Evolutionary conservation across 768 basidiomycete genomes (phyloP).

Genomic region (Lactarius tabidus): DNA sequence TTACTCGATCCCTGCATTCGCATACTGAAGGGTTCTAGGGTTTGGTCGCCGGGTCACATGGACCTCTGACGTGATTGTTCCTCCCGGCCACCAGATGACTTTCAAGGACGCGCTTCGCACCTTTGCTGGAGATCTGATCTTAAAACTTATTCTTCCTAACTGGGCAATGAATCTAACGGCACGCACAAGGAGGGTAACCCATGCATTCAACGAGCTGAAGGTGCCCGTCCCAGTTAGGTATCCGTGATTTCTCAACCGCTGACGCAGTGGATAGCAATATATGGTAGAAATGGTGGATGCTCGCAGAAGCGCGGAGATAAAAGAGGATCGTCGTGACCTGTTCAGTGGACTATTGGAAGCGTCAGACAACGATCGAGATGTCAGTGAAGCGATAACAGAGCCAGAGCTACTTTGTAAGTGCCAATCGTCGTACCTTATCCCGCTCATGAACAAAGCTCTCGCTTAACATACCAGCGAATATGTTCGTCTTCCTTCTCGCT

Average conservation of each 20-base stretch:
- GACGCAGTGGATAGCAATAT: constrained; percentile 24
- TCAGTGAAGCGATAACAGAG: constrained; percentile 21
- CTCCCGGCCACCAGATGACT: constrained; percentile 44
- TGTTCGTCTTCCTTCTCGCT: constrained; percentile 36
- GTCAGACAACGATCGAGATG: constrained; percentile 21
- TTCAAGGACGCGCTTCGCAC: constrained; percentile 48
- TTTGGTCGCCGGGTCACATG: constrained; percentile 51
- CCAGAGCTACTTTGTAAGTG: constrained; percentile 26
- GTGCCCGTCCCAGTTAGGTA: constrained; percentile 29
- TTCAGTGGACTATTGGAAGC: constrained; percentile 30
- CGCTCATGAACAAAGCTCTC: not conserved
- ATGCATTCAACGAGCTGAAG: constrained; percentile 43
- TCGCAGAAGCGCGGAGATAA: constrained; percentile 18
- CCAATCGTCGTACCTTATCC: not conserved
- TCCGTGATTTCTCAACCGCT: not conserved
- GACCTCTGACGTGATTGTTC: constrained; percentile 40
- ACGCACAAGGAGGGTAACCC: constrained; percentile 31
- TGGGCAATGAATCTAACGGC: constrained; percentile 39
- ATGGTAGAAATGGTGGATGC: constrained; percentile 30
- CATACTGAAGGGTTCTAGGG: constrained; percentile 25
- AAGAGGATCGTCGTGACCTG: constrained; percentile 28
- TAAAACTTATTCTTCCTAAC: constrained; percentile 39
- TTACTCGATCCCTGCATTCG: not conserved
- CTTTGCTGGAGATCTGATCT: constrained; percentile 37
- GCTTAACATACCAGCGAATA: constrained; percentile 20